Evolutionary conservation across 2,329 filamentous ascomycete species (phyloP).

Genomic region (Aureobasidium uvarum): DNA sequence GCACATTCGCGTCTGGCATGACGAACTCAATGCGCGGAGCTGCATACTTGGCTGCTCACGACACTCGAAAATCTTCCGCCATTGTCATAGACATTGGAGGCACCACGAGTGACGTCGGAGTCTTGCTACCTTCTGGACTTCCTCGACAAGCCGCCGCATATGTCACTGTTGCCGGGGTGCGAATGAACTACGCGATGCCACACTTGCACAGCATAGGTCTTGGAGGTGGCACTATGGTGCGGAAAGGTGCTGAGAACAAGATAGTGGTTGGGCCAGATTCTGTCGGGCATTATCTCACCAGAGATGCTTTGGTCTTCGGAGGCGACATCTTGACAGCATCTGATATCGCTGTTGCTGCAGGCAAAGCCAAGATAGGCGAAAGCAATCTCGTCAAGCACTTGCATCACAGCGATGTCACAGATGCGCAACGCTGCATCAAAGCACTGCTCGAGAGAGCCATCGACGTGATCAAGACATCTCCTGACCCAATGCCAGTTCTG

Average conservation of each 20-base stretch:
- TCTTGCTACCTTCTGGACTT: constrained; percentile 59
- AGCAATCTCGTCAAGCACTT: constrained; percentile 30
- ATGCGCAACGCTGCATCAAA: constrained; percentile 43
- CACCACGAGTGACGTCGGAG: constrained; percentile 62
- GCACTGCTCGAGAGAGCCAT: constrained; percentile 53
- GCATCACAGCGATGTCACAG: constrained; percentile 29
- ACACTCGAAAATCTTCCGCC: constrained; percentile 35
- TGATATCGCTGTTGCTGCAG: constrained; percentile 49
- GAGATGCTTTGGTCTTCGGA: constrained; percentile 54
- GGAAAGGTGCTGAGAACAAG: constrained; percentile 32
- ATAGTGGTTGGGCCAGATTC: constrained; percentile 57
- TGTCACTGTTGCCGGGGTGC: constrained; percentile 60
- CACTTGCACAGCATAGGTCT: constrained; percentile 55
- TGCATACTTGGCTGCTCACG: constrained; percentile 54
- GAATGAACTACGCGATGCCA: constrained; percentile 52
- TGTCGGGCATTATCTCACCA: constrained; percentile 53
- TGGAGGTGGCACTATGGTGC: constrained; percentile 54
- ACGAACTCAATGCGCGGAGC: constrained; percentile 56
- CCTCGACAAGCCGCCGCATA: constrained; percentile 62
- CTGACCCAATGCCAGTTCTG: constrained; percentile 53
- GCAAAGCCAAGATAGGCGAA: constrained; percentile 34
- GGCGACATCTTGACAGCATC: constrained; percentile 55
- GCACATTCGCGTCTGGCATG: constrained; percentile 53
- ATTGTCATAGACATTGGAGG: constrained; percentile 66
- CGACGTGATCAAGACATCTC: constrained; percentile 58